Evolutionary conservation across 257 asterid species (phyloP).

Genomic region (Pogostemon cablin): DNA sequence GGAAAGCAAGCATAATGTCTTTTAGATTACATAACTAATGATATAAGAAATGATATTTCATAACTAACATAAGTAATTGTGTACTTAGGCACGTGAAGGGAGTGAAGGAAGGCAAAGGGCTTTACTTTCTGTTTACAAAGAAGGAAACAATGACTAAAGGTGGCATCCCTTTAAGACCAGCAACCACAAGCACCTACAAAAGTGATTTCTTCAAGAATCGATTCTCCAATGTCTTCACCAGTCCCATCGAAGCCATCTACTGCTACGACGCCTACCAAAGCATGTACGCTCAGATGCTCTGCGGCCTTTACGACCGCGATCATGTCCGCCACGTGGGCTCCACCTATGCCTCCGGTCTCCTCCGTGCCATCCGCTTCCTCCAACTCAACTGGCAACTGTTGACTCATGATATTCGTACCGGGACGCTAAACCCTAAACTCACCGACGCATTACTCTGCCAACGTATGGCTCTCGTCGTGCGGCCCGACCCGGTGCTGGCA

Average conservation of each 20-base stretch:
- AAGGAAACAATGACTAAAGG: too few relatives aligned
- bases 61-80: too few relatives aligned
- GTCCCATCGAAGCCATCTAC: conserved; percentile 36
- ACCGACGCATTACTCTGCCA: conserved; percentile 21
- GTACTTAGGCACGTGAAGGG: too few relatives aligned
- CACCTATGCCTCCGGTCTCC: conserved; percentile 32
- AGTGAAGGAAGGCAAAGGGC: too few relatives aligned
- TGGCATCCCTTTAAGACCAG: too few relatives aligned
- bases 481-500: conserved; percentile 35
- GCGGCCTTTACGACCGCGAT: conserved; percentile 33
- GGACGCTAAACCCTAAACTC: conserved; percentile 28
- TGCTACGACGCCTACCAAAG: conserved; percentile 41
- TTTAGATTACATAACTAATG: too few relatives aligned
- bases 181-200: neutral
- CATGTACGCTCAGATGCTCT: conserved; percentile 38
- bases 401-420: conserved; percentile 35
- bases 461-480: conserved; percentile 23
- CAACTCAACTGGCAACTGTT: conserved; percentile 40
- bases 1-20: too few relatives aligned
- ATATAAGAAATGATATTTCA: too few relatives aligned
- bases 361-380: conserved; percentile 38
- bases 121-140: too few relatives aligned
- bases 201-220: neutral
- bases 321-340: conserved; percentile 41
- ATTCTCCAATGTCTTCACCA: conserved; percentile 16